phyloP scores from a whole-genome alignment of 768 basidiomycete genomes.

The Podaxis carcinomalis region DNA sequence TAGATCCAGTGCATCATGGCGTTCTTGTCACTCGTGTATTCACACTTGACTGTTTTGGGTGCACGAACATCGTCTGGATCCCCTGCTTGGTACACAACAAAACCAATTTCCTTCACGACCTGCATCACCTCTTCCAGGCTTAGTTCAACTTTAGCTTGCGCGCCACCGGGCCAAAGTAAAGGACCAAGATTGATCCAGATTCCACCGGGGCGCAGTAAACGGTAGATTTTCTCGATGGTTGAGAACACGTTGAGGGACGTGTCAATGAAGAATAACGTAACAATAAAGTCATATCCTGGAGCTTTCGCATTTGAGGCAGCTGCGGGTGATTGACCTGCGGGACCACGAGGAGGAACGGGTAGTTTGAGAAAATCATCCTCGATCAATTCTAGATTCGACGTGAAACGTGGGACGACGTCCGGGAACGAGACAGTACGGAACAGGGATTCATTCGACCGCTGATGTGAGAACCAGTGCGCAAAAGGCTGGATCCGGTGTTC shows the following conservation, averaged over 20 bases:
- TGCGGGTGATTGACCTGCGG: constrained; percentile 13
- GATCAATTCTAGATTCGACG: constrained; percentile 36
- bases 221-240: constrained; percentile 53
- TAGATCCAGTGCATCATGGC: constrained; percentile 76
- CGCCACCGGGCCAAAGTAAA: constrained; percentile 57
- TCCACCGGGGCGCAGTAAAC: constrained; percentile 56
- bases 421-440: constrained; percentile 57
- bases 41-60: constrained; percentile 49
- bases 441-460: constrained; percentile 41
- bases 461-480: constrained; percentile 69
- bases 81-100: constrained; percentile 31
- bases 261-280: constrained; percentile 67
- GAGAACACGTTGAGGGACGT: constrained; percentile 50
- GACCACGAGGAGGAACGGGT: constrained; percentile 16
- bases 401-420: constrained; percentile 51
- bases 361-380: constrained; percentile 58
- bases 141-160: constrained; percentile 49
- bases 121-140: constrained; percentile 60
- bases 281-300: constrained; percentile 53
- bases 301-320: not conserved
- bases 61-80: constrained; percentile 19
- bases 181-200: constrained; percentile 73
- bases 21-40: constrained; percentile 56
- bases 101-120: constrained; percentile 52
- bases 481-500: constrained; percentile 58